These are phyloP conservation scores for Alternaria ventricosa DNA, from an alignment of 2,329 filamentous ascomycete species.

Conservation along the genomic window DNA sequence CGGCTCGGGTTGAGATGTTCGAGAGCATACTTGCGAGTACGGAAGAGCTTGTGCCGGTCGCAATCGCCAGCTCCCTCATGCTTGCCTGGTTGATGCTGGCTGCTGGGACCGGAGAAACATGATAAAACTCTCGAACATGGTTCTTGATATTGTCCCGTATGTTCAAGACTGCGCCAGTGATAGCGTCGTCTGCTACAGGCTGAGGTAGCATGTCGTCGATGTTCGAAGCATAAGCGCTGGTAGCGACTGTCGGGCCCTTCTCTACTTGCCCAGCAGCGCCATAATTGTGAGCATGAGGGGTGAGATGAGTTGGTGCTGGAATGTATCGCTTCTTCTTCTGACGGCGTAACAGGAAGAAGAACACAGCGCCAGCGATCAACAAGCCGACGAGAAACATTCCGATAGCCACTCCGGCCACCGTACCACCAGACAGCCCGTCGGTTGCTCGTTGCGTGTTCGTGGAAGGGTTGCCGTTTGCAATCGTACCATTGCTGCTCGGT, in stretches of 20 bases:
- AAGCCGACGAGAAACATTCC: constrained; percentile 25
- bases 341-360: background rate
- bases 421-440: constrained; percentile 15
- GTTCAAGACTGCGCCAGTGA: constrained; percentile 25
- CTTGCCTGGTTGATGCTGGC: constrained; percentile 7
- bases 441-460: background rate
- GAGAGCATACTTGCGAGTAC: constrained; percentile 3
- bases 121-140: constrained; percentile 30
- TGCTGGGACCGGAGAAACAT: constrained; percentile 7
- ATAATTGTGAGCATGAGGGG: background rate
- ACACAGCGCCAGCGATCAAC: constrained; percentile 8
- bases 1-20: constrained; percentile 15
- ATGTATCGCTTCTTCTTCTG: background rate
- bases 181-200: constrained; percentile 28
- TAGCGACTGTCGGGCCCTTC: background rate
- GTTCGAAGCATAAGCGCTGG: background rate
- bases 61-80: constrained; percentile 14
- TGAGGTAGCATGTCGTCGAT: constrained; percentile 29
- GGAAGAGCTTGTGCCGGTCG: constrained; percentile 11
- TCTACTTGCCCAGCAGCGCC: background rate
- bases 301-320: no score
- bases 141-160: constrained; percentile 37
- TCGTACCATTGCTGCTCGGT: background rate
- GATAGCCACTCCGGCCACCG: constrained; percentile 27
- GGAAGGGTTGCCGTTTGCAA: background rate